Percentiles rank a stretch among this genome's conserved stretches.
Conservation (phyloP, 257 asterid genomes). For the Avicennia marina region DNA sequence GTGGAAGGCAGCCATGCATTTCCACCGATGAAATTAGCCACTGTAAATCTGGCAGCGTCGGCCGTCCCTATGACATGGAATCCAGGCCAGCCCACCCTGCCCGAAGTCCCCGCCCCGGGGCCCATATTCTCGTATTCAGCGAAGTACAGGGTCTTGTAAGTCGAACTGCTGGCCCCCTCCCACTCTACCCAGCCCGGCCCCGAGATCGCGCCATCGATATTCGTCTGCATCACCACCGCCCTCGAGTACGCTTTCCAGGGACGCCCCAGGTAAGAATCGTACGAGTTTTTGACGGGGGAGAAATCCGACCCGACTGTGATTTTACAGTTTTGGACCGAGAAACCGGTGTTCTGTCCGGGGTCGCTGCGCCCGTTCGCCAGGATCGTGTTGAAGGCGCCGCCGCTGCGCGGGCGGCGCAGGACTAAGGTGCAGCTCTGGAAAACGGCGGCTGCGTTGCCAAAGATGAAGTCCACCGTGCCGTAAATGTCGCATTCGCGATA, state of each 20-base stretch:
- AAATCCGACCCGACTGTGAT: conserved; percentile 9
- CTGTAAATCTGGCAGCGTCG: neutral
- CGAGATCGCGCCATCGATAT: conserved; percentile 1
- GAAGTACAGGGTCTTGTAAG: conserved; percentile 5
- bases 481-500: conserved; percentile 16
- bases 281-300: neutral
- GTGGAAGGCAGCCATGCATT: conserved; percentile 26
- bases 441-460: conserved; percentile 28
- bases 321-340: conserved; percentile 10
- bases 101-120: conserved; percentile 5
- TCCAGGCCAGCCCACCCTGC: conserved; percentile 7
- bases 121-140: conserved; percentile 8
- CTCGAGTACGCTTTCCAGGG: conserved; percentile 8
- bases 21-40: conserved; percentile 17
- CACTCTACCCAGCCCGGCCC: neutral
- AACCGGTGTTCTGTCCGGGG: conserved; percentile 24
- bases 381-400: conserved; percentile 14
- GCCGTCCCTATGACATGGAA: neutral
- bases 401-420: conserved; percentile 5
- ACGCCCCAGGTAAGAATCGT: conserved; percentile 2
- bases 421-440: conserved; percentile 19
- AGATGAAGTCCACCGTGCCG: conserved; percentile 23
- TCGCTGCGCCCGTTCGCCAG: conserved; percentile 20
- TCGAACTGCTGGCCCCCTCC: conserved; percentile 11
- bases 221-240: neutral